Conservation (phyloP, 306 rosid species). For the apple (Malus domestica) region DNA sequence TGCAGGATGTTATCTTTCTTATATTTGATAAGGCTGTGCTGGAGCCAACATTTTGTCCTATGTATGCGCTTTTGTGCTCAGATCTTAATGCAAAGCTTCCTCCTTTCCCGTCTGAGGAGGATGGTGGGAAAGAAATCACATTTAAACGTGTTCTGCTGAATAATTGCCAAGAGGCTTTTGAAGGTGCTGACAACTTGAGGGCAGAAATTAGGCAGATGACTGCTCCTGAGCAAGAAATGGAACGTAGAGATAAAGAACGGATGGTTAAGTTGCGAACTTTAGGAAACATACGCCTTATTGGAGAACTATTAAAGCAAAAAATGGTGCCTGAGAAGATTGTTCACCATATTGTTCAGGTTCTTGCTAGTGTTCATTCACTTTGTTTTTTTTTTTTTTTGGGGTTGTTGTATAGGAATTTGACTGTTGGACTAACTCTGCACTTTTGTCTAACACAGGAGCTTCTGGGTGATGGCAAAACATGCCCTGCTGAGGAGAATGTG, state of each 20-base stretch:
- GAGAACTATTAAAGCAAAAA: slow-evolving; percentile 36
- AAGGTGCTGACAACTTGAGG: slow-evolving; percentile 31
- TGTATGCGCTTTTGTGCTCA: slow-evolving; percentile 37
- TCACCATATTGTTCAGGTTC: slow-evolving; percentile 41
- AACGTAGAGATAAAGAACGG: slow-evolving; percentile 33
- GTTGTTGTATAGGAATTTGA: neutral
- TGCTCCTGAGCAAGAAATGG: slow-evolving; percentile 33
- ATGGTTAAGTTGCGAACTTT: slow-evolving; percentile 33
- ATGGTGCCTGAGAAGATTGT: slow-evolving; percentile 41
- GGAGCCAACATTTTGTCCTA: slow-evolving; percentile 41
- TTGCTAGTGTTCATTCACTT: neutral
- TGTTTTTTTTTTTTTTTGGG: neutral
- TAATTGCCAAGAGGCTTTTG: slow-evolving; percentile 40
- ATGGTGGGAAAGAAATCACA: slow-evolving; percentile 30
- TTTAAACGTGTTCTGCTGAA: slow-evolving; percentile 33
- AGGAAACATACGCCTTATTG: slow-evolving; percentile 41
- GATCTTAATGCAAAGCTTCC: slow-evolving; percentile 39
- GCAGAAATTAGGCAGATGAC: slow-evolving; percentile 35
- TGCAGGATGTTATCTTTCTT: slow-evolving; percentile 31
- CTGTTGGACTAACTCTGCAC: neutral
- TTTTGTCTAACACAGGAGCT: slow-evolving; percentile 20
- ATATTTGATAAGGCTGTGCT: slow-evolving; percentile 40
- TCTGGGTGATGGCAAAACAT: slow-evolving; percentile 25
- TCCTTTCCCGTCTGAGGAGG: slow-evolving; percentile 23
- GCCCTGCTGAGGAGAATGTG: slow-evolving; percentile 41